Conservation (phyloP, 2,329 filamentous ascomycete genomes). For the Alternaria metachromatica region DNA sequence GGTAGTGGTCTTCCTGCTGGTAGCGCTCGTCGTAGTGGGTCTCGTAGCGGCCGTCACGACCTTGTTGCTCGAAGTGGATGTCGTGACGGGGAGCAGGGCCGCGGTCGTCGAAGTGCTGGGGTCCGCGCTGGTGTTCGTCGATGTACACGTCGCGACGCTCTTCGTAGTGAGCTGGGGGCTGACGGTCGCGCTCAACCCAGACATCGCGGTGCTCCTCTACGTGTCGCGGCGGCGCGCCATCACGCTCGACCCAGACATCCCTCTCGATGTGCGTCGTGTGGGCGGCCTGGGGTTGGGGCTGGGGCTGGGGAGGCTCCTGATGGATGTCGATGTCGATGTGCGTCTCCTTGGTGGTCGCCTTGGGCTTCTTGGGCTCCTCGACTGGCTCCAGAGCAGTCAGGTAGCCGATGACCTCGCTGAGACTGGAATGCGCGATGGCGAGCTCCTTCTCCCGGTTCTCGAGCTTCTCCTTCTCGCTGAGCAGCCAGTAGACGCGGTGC, state of each 20-base stretch:
- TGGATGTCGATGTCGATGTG: conserved; percentile 43
- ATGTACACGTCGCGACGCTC: conserved; percentile 36
- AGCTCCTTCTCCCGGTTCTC: conserved; percentile 48
- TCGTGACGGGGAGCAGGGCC: conserved; percentile 28
- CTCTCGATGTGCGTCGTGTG: conserved; percentile 37
- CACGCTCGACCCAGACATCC: conserved; percentile 38
- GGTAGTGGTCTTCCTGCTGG: conserved; percentile 28
- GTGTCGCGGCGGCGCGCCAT: conserved; percentile 26
- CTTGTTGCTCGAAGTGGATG: conserved; percentile 27
- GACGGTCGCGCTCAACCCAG: conserved; percentile 36
- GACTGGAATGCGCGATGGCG: conserved; percentile 40
- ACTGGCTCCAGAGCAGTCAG: conserved; percentile 44
- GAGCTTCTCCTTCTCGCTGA: conserved; percentile 51
- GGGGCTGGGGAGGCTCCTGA: conserved; percentile 20
- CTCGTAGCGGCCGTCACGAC: conserved; percentile 20
- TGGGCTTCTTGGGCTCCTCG: conserved; percentile 28
- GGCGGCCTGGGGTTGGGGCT: not conserved
- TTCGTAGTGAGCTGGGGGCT: conserved; percentile 31
- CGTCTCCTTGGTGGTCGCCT: conserved; percentile 28
- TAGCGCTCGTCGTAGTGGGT: conserved; percentile 30
- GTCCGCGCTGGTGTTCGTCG: conserved; percentile 27
- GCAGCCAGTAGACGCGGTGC: conserved; percentile 47
- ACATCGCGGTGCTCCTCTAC: conserved; percentile 42
- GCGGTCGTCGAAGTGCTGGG: conserved; percentile 35
- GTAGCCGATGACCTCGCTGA: conserved; percentile 46